Conservation (phyloP, 768 basidiomycete genomes). For the Mycena capillaripes region DNA sequence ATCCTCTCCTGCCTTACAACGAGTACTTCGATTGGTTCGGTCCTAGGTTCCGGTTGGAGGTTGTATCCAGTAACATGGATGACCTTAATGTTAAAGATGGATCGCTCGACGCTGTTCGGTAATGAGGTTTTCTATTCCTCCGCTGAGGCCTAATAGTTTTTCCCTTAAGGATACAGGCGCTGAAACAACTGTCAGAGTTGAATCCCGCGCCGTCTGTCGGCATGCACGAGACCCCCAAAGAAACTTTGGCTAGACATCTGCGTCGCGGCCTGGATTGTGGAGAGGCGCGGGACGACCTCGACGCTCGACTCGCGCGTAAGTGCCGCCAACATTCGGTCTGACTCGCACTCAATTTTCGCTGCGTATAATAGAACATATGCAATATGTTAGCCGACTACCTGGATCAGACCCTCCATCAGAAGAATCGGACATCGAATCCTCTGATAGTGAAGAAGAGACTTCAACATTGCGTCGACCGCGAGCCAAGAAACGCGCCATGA, state of each 20-base stretch:
- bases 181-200: slow-evolving; percentile 60
- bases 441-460: slow-evolving; percentile 43
- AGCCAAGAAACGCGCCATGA: slow-evolving; percentile 70
- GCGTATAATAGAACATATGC: slow-evolving; percentile 78
- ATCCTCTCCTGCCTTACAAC: slow-evolving; percentile 86
- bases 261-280: slow-evolving; percentile 66
- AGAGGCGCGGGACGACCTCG: slow-evolving; percentile 70
- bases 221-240: slow-evolving; percentile 86
- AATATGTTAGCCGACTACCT: slow-evolving; percentile 73
- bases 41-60: slow-evolving; percentile 93
- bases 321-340: background rate
- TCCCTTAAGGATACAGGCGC: slow-evolving; percentile 47
- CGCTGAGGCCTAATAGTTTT: background rate
- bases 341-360: background rate
- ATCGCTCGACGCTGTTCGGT: slow-evolving; percentile 86
- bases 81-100: slow-evolving; percentile 88
- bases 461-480: slow-evolving; percentile 39
- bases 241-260: slow-evolving; percentile 75
- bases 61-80: slow-evolving; percentile 94
- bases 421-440: slow-evolving; percentile 65
- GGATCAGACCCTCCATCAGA: slow-evolving; percentile 62
- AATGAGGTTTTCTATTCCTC: slow-evolving; percentile 39
- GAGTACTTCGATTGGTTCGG: slow-evolving; percentile 98
- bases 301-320: slow-evolving; percentile 57
- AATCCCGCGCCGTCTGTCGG: slow-evolving; percentile 85